These are phyloP conservation scores for Trapa bicornis DNA, from an alignment of 345 rosid genomes.

Conservation along the genomic window DNA sequence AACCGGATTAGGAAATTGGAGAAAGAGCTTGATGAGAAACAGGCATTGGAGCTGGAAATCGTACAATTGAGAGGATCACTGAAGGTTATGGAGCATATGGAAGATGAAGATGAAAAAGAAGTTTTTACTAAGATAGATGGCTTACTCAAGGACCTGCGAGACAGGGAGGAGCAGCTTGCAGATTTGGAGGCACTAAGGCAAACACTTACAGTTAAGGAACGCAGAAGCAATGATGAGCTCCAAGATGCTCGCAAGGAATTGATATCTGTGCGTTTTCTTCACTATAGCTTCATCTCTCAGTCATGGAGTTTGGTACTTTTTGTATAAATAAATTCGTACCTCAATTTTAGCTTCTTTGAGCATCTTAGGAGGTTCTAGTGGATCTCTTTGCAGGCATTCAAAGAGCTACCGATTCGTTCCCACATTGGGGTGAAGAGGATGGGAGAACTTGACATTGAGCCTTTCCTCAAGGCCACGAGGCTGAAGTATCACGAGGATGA, in stretches of 20 bases:
- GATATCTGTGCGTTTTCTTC: conserved; percentile 43
- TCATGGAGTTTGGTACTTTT: background rate
- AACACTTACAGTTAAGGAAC: conserved; percentile 66
- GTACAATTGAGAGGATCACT: conserved; percentile 52
- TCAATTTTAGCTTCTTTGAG: background rate
- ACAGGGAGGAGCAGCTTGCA: conserved; percentile 72
- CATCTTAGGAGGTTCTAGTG: background rate
- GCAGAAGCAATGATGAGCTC: conserved; percentile 79
- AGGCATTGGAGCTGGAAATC: conserved; percentile 74
- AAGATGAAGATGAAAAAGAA: conserved; percentile 53
- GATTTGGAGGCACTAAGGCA: conserved; percentile 63
- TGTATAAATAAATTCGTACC: background rate
- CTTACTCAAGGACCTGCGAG: conserved; percentile 51
- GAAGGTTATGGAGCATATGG: conserved; percentile 64
- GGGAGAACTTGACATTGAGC: conserved; percentile 83
- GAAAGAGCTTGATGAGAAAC: conserved; percentile 70
- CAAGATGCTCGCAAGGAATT: conserved; percentile 87
- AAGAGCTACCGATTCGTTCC: conserved; percentile 31
- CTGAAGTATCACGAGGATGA: conserved; percentile 48
- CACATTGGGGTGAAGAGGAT: conserved; percentile 75
- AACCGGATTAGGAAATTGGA: conserved; percentile 53
- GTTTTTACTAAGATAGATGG: conserved; percentile 51
- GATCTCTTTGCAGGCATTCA: conserved; percentile 37
- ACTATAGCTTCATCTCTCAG: background rate
- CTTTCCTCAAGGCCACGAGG: conserved; percentile 74